Evolutionary conservation across 2,329 filamentous ascomycete species (phyloP).

Genomic region (Cordyceps tenuipes): DNA sequence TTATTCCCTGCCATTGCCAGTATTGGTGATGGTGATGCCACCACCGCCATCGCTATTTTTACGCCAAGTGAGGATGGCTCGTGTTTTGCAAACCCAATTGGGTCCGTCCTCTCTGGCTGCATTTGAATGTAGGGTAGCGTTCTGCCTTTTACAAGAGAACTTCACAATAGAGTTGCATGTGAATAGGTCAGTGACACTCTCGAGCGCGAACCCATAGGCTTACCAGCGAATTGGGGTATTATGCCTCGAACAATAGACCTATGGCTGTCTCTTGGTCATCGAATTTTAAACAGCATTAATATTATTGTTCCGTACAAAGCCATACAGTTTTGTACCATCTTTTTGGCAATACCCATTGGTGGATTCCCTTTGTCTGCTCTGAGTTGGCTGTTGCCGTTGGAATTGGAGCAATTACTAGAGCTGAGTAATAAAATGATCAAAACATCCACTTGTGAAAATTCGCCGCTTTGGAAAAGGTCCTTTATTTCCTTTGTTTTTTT

Average conservation of each 20-base stretch:
- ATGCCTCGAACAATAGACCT: no score
- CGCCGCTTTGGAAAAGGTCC: background rate
- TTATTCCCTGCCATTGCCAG: slow-evolving; percentile 4
- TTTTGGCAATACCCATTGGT: background rate
- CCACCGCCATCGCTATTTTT: slow-evolving; percentile 10
- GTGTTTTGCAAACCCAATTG: background rate
- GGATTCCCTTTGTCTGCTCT: background rate
- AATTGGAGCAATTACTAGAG: background rate
- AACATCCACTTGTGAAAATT: background rate
- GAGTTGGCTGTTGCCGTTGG: background rate
- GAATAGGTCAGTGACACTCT: background rate
- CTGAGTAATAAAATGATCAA: background rate
- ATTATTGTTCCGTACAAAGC: background rate
- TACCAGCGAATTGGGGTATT: background rate
- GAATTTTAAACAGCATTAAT: no score
- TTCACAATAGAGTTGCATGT: background rate
- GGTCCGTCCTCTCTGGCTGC: background rate
- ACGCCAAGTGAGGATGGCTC: slow-evolving; percentile 6
- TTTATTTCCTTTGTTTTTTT: background rate
- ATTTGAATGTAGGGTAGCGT: background rate
- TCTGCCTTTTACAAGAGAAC: background rate
- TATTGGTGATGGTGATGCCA: slow-evolving; percentile 8
- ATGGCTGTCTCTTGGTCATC: no score
- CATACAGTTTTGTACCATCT: background rate
- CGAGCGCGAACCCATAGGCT: background rate